Conservation (phyloP, 371 early-diverging fungal genomes). For the Saksenaea vasiformis region DNA sequence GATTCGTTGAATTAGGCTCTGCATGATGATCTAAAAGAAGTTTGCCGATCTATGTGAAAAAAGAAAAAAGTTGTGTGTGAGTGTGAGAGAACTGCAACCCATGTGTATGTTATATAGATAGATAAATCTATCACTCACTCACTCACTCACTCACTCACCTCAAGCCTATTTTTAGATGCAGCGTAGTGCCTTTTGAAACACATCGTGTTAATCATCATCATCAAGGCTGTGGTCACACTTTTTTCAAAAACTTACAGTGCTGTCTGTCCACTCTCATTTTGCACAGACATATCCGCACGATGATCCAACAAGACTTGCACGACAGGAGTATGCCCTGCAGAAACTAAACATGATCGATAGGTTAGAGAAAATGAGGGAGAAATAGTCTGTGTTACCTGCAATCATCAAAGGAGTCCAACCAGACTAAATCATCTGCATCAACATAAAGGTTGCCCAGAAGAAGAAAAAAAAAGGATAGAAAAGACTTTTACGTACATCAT, state of each 20-base stretch:
- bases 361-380: not conserved
- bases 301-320: slow-evolving; percentile 43
- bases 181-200: slow-evolving; percentile 50
- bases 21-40: slow-evolving; percentile 47
- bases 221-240: too few relatives aligned
- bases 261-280: slow-evolving; percentile 58
- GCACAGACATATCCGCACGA: slow-evolving; percentile 45
- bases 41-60: slow-evolving; percentile 27
- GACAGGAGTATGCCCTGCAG: slow-evolving; percentile 54
- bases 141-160: slow-evolving; percentile 21
- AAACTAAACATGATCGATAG: slow-evolving; percentile 30
- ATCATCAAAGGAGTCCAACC: slow-evolving; percentile 67
- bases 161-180: slow-evolving; percentile 56
- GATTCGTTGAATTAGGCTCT: slow-evolving; percentile 44
- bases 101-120: not conserved
- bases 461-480: not conserved
- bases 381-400: slow-evolving; percentile 43
- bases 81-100: too few relatives aligned
- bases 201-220: too few relatives aligned
- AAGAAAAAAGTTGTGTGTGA: not conserved
- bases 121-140: not conserved
- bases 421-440: slow-evolving; percentile 26
- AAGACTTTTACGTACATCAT: slow-evolving; percentile 48
- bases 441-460: not conserved
- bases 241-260: slow-evolving; percentile 44